Evolutionary conservation across 371 early-diverging fungal genomes (phyloP), one percentile per base, ranked within the genome.

Genomic region (Rhizopus delemar): DNA sequence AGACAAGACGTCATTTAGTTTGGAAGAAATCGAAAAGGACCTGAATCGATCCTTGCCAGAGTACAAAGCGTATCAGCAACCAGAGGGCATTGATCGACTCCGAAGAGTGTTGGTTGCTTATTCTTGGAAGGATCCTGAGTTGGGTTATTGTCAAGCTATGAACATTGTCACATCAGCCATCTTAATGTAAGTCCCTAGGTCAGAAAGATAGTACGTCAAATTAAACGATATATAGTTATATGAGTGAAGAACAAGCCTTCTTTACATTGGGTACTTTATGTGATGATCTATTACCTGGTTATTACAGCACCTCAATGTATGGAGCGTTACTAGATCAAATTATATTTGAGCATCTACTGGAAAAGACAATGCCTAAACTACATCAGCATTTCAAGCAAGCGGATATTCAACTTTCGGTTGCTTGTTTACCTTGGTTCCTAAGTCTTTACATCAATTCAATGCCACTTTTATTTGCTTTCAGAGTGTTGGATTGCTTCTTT

Each of bases 81-180:
- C 82, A 9, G 91, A 96, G 61, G 99, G 99, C 0, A 97, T 98
- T 55, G 83, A 90, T 46, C 80, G 92, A 8, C 76, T 98, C 56
- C 84, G 99, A 35, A 84, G 95, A 29, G 97, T 97, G 9, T 75
- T 98, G 31, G 86, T 82, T 36, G 92, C 94, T 3, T 94, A 94
- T 70, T 82, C 92, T 9, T 88, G 90, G 87, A 84, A 85, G 62
- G 86, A 93, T 57, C 89, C 92, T 0, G 95, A 94, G 66, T 84
- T 98, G 22, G 99, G 99, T 11, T 98, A 98, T 73, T 97, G 98
- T 70, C 98, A 98, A 73, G 98, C 99, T 0, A 98, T 98, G 99
- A 98, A 98, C 71, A 94, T 98, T 69, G 91, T 98, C 3, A 93
- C 94, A 12, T 93, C 93, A 35, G 94, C 95, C 8, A 57, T 67